Base-by-base conservation (phyloP, 2,329 filamentous ascomycete species). In the Colletotrichum chlorophyti region DNA sequence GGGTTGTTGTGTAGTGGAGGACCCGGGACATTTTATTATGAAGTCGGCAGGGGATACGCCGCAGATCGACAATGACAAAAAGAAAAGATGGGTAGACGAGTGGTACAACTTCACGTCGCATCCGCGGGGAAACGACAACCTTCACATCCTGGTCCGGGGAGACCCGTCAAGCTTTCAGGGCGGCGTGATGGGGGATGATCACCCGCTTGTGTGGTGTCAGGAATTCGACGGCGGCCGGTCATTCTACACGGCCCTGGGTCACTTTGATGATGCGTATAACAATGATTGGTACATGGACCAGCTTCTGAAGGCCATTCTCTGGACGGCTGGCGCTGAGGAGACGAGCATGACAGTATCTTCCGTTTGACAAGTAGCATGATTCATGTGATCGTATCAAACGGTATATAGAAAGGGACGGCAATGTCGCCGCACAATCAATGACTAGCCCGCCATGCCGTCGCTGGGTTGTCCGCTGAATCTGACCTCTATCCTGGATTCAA, bases 31-130 rank as follows among this genome's bases (percentile, higher is more conserved):
- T 58, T 64, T 64, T 15, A 70, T 75, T 26, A 63, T 73, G 10
- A 64, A 58, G 2, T 62, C 43, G 3, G 52, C 12, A 35, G 27
- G 8, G 21, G 49, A 63, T 34, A 41, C 65, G 37, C 21, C n/a
- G 29, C 17, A 50, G 11, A n/a, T 26, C 14, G 19, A 29, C 9
- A 21, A 19, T 6, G 24, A 12, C 10, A 15, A 9, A 17, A 24
- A 37, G 37, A 51, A 27, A 60, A 50, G 61, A 5, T 76, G 70
- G 69, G 68, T 72, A 50, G 75, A 78, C 47, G 75, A 79, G 64
- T 78, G 74, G 74, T 78, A 78, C 65, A 76, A 76, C 55, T 77
- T 76, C 57, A 61, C 65, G 46, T n/a, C 50, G 27, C 71, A 72
- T 35, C 70, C 70, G 3, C 65, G 69, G 26, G 45, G 37, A 3